Percentiles rank a stretch among this genome's conserved stretches.
phyloP scores from a whole-genome alignment of 805 yeast species.

The Monosporozyma yasuniensis region DNA sequence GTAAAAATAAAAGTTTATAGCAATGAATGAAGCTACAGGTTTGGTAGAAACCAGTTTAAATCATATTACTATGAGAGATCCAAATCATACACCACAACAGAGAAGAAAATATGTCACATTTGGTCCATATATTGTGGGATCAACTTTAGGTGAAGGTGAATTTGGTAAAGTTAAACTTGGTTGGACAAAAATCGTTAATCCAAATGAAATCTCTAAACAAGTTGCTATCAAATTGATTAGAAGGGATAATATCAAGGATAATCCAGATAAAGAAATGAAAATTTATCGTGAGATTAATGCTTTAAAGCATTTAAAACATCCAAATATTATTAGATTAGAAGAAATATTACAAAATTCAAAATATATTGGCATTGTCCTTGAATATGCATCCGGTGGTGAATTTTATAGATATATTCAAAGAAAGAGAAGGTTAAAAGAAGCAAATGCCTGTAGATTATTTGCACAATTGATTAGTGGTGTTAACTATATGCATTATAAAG shows the following conservation, averaged over 20 bases:
- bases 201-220: slow-evolving; percentile 46
- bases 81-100: not conserved
- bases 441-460: slow-evolving; percentile 76
- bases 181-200: slow-evolving; percentile 55
- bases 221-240: slow-evolving; percentile 91
- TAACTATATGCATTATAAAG: slow-evolving; percentile 86
- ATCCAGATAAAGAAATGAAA: slow-evolving; percentile 78
- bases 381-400: slow-evolving; percentile 97
- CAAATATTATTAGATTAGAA: slow-evolving; percentile 84
- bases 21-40: not conserved
- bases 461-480: slow-evolving; percentile 93
- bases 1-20: too few species aligned
- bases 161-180: slow-evolving; percentile 96
- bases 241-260: slow-evolving; percentile 79
- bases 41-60: not conserved
- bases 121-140: slow-evolving; percentile 84
- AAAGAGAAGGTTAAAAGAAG: slow-evolving; percentile 79
- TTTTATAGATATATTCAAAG: slow-evolving; percentile 85
- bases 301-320: slow-evolving; percentile 75
- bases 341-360: slow-evolving; percentile 91
- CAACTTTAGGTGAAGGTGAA: slow-evolving; percentile 95
- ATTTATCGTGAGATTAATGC: slow-evolving; percentile 92
- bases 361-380: slow-evolving; percentile 92
- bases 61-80: not conserved
- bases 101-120: slow-evolving; percentile 58